Conservation (phyloP, 257 asterid species). For the Fraxinus cuspidata region DNA sequence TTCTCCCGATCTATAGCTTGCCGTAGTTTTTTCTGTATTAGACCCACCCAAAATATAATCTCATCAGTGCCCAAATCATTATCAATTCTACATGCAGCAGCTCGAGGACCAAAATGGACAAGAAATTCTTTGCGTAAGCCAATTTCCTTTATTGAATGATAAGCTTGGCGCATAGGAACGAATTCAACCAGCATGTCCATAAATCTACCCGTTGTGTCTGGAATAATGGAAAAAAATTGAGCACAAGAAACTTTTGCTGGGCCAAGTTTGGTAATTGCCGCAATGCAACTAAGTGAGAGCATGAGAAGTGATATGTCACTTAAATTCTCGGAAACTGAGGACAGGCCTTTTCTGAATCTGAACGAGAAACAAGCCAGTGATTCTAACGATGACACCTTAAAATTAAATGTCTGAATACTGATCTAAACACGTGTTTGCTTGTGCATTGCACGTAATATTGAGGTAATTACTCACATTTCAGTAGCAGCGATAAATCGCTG, state of each 20-base stretch:
- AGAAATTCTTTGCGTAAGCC: constrained; percentile 89
- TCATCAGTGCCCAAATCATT: constrained; percentile 74
- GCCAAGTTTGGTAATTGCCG: constrained; percentile 90
- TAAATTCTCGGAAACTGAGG: constrained; percentile 53
- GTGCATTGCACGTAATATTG: constrained; percentile 1
- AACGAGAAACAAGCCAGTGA: constrained; percentile 32
- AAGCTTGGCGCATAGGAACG: constrained; percentile 71
- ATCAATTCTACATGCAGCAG: constrained; percentile 62
- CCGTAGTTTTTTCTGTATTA: constrained; percentile 80
- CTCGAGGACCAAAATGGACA: constrained; percentile 93
- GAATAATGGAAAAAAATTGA: constrained; percentile 69
- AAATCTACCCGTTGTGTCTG: constrained; percentile 81
- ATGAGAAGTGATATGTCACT: constrained; percentile 77
- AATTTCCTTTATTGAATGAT: constrained; percentile 66
- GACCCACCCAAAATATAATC: constrained; percentile 84
- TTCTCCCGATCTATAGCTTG: constrained; percentile 92
- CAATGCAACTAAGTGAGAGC: constrained; percentile 88
- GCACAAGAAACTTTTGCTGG: constrained; percentile 85
- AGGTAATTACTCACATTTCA: constrained; percentile 57
- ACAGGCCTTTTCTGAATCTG: constrained; percentile 57
- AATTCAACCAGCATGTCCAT: constrained; percentile 90
- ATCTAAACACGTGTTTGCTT: constrained; percentile 12
- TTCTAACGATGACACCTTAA: constrained; percentile 19
- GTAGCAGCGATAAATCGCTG: constrained; percentile 63
- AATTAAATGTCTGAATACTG: constrained; percentile 1